Evolutionary conservation across 805 yeast species (phyloP).

Genomic region (Saturnispora hagleri): DNA sequence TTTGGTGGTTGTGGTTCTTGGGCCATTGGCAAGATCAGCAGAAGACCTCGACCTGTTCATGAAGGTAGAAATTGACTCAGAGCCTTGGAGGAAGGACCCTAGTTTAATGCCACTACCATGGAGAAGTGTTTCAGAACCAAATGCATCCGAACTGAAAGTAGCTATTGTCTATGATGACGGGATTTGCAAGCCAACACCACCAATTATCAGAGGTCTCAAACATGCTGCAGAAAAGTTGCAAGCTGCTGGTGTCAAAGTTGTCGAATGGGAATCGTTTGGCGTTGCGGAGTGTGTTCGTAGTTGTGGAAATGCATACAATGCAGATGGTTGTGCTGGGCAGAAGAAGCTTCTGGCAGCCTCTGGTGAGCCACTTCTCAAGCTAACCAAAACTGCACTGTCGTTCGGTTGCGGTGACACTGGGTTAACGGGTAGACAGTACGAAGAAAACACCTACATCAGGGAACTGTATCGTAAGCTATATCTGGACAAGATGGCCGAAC

Average conservation of each 20-base stretch:
- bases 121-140: slow-evolving; percentile 31
- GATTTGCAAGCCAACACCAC: slow-evolving; percentile 44
- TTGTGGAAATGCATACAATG: slow-evolving; percentile 42
- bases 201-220: slow-evolving; percentile 34
- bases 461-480: slow-evolving; percentile 47
- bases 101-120: slow-evolving; percentile 41
- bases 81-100: slow-evolving; percentile 52
- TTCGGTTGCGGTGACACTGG: slow-evolving; percentile 48
- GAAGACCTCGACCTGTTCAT: slow-evolving; percentile 43
- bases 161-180: slow-evolving; percentile 43
- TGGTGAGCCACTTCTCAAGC: slow-evolving; percentile 57
- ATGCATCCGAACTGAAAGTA: slow-evolving; percentile 31
- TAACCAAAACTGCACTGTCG: slow-evolving; percentile 43
- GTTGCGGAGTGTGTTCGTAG: slow-evolving; percentile 48
- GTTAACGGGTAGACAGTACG: slow-evolving; percentile 37
- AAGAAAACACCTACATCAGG: slow-evolving; percentile 38
- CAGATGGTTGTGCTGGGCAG: slow-evolving; percentile 53
- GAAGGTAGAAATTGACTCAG: slow-evolving; percentile 35
- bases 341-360: slow-evolving; percentile 38
- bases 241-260: slow-evolving; percentile 45
- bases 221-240: slow-evolving; percentile 41
- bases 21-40: slow-evolving; percentile 39
- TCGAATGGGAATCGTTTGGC: slow-evolving; percentile 42
- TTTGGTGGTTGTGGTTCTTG: slow-evolving; percentile 35
- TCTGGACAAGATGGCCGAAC: slow-evolving; percentile 36